A percentile compares a stretch with the other conserved stretches of the same genome.
phyloP scores from a whole-genome alignment of 345 rosid genomes.

The Eucalyptus guilfoylei region DNA sequence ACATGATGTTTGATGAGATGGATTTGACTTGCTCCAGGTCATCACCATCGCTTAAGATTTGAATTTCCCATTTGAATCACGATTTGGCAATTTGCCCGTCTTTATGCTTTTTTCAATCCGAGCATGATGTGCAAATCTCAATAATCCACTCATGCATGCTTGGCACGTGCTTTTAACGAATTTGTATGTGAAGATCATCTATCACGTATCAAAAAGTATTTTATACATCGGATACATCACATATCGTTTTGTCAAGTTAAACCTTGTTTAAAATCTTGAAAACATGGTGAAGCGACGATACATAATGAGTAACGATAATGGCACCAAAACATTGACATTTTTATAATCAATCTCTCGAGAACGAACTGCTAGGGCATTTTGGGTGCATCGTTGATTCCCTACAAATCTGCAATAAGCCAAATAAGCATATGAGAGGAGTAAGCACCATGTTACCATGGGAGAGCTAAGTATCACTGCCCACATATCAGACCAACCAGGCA shows the following conservation, averaged over 20 bases:
- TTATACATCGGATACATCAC: too few relatives aligned
- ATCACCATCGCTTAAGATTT: neutral
- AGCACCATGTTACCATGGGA: too few relatives aligned
- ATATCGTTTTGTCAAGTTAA: too few relatives aligned
- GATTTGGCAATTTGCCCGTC: too few relatives aligned
- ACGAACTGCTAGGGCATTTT: too few relatives aligned
- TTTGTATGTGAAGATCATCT: neutral
- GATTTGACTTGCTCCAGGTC: neutral
- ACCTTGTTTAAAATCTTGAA: neutral
- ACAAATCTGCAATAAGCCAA: too few relatives aligned
- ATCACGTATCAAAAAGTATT: neutral
- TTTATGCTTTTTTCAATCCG: neutral
- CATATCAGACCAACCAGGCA: too few relatives aligned
- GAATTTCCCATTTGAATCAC: neutral
- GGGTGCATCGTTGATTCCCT: too few relatives aligned
- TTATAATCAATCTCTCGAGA: too few relatives aligned
- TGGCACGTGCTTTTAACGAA: neutral
- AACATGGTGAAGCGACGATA: neutral
- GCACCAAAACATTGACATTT: neutral
- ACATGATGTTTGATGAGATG: neutral
- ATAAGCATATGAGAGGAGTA: too few relatives aligned
- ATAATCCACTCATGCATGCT: neutral
- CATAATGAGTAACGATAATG: neutral
- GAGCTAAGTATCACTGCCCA: too few relatives aligned
- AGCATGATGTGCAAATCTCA: neutral